Percentiles rank a stretch among this genome's conserved stretches.
Evolutionary conservation across 1,139 yeast genomes (phyloP).

Genomic region (Suhomyces maxii): DNA sequence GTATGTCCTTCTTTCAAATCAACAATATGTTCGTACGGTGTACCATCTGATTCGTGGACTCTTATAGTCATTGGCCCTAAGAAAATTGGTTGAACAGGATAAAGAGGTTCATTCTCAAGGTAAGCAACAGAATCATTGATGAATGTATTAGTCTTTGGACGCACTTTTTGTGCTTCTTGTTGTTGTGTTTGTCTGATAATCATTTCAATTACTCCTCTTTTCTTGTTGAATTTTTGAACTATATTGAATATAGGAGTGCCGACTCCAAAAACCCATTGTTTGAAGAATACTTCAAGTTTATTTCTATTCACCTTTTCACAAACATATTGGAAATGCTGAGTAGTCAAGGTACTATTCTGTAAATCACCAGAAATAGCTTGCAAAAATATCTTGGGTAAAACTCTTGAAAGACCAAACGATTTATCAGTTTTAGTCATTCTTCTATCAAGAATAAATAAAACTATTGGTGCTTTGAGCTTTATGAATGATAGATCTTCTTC

Average conservation of each 20-base stretch:
- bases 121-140: slow-evolving; percentile 48
- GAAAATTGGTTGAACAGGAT: slow-evolving; percentile 53
- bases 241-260: slow-evolving; percentile 90
- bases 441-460: slow-evolving; percentile 78
- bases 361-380: slow-evolving; percentile 97
- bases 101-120: slow-evolving; percentile 39
- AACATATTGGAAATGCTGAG: slow-evolving; percentile 83
- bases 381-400: slow-evolving; percentile 83
- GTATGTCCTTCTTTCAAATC: slow-evolving; percentile 84
- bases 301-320: slow-evolving; percentile 94
- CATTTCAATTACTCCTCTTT: slow-evolving; percentile 92
- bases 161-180: slow-evolving; percentile 47
- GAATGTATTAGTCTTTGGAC: slow-evolving; percentile 41
- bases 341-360: slow-evolving; percentile 72
- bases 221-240: slow-evolving; percentile 89
- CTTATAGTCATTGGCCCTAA: slow-evolving; percentile 96
- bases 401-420: slow-evolving; percentile 88
- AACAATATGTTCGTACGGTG: slow-evolving; percentile 97
- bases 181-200: slow-evolving; percentile 87
- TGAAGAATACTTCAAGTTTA: slow-evolving; percentile 78
- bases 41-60: slow-evolving; percentile 98
- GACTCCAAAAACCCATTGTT: slow-evolving; percentile 88
- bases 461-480: slow-evolving; percentile 80
- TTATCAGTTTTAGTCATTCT: slow-evolving; percentile 96
- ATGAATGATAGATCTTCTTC: slow-evolving; percentile 63